These are phyloP conservation scores for Nyssa sinensis DNA, from an alignment of 148 eudicot genomes.

Conservation along the genomic window DNA sequence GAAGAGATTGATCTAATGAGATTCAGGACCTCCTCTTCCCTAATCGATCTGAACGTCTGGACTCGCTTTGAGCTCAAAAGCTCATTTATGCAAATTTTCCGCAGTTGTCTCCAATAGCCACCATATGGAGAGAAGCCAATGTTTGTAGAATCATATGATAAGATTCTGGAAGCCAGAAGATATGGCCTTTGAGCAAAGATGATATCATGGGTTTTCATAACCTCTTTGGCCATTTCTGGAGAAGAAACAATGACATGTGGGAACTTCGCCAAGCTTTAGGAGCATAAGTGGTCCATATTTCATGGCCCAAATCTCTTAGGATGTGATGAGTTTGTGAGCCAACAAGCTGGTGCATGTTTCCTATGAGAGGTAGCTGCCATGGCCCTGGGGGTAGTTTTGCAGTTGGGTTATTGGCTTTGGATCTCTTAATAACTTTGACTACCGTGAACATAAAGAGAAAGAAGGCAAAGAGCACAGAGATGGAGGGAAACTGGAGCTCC, in stretches of 20 bases:
- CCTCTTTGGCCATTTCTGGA: background rate
- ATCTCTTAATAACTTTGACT: background rate
- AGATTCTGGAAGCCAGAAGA: background rate
- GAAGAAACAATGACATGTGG: background rate
- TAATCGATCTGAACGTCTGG: background rate
- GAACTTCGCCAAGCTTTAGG: background rate
- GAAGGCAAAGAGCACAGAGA: no score
- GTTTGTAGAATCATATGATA: background rate
- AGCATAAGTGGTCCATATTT: background rate
- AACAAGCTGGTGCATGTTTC: background rate
- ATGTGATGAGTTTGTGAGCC: background rate
- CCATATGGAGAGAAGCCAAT: background rate
- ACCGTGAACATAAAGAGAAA: background rate
- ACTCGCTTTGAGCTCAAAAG: background rate
- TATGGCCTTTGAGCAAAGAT: background rate
- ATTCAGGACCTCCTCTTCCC: background rate
- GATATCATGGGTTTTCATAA: constrained; percentile 2
- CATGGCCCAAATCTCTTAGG: background rate
- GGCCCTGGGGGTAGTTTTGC: no score
- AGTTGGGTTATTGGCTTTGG: background rate
- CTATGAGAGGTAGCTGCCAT: background rate
- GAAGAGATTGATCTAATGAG: background rate
- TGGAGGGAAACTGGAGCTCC: background rate
- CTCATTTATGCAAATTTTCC: background rate
- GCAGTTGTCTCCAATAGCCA: constrained; percentile 2